phyloP scores from a whole-genome alignment of 768 basidiomycete genomes.

The Termitomyces eurrhizus region DNA sequence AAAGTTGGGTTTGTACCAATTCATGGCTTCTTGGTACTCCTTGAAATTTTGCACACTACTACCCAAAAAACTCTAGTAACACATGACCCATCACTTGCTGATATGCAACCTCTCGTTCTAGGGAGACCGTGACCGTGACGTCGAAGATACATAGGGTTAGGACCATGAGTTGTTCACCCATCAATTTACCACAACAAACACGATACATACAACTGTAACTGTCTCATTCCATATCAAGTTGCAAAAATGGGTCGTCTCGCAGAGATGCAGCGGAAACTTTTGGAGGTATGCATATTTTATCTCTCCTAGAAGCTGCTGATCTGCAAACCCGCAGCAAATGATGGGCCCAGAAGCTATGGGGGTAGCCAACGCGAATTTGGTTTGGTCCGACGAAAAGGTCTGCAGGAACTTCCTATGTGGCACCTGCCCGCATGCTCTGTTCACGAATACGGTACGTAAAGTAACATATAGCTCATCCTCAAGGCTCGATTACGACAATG shows the following conservation, averaged over 20 bases:
- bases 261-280: slow-evolving; percentile 96
- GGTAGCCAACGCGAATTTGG: slow-evolving; percentile 85
- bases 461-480: not conserved
- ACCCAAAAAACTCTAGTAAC: no score
- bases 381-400: slow-evolving; percentile 95
- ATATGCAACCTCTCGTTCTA: no score
- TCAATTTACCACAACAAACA: slow-evolving; percentile 15
- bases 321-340: slow-evolving; percentile 75
- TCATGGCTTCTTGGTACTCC: no score
- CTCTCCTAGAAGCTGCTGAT: slow-evolving; percentile 38
- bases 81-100: no score
- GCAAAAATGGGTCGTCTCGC: slow-evolving; percentile 86
- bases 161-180: not conserved
- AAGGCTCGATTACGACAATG: slow-evolving; percentile 2
- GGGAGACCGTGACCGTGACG: no score
- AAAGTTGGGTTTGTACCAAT: no score
- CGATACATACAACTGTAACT: slow-evolving; percentile 9
- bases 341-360: slow-evolving; percentile 99
- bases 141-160: no score
- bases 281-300: slow-evolving; percentile 32
- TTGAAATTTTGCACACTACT: no score
- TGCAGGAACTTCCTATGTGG: slow-evolving; percentile 98
- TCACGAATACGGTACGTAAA: slow-evolving; percentile 89
- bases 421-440: slow-evolving; percentile 96
- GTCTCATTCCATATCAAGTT: slow-evolving; percentile 1